A percentile compares a stretch with the other conserved stretches of the same genome.
phyloP scores from a whole-genome alignment of 139 green algal genomes.

The Chlorella sp. region DNA sequence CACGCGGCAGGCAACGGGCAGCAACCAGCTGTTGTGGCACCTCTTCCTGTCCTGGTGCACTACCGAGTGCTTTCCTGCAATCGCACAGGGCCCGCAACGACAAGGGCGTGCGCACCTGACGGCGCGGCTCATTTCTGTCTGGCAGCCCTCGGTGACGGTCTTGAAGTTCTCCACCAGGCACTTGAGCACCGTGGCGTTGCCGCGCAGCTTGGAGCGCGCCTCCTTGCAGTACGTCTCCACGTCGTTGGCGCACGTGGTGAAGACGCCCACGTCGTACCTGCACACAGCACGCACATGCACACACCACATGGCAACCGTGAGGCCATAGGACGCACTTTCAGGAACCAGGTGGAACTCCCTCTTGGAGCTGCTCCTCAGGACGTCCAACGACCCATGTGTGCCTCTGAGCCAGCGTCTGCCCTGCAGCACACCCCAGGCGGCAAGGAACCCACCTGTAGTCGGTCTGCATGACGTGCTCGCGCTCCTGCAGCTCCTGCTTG shows the following conservation, averaged over 20 bases:
- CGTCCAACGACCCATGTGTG: no score
- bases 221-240: constrained; percentile 49
- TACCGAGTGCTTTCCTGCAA: no score
- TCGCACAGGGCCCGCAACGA: constrained; percentile 81
- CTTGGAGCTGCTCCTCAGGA: no score
- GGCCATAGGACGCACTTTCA: no score
- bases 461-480: constrained; percentile 46
- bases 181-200: constrained; percentile 63
- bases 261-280: constrained; percentile 44
- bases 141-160: constrained; percentile 13
- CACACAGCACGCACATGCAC: background rate
- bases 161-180: constrained; percentile 60
- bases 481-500: constrained; percentile 49
- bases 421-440: no score
- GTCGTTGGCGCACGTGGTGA: constrained; percentile 39
- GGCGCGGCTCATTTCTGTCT: constrained; percentile 58
- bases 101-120: no score
- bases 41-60: no score
- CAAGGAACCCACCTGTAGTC: constrained; percentile 66
- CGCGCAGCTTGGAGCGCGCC: constrained; percentile 39
- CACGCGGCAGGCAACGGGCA: no score
- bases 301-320: background rate
- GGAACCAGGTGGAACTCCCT: no score
- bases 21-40: no score
- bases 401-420: no score